These are phyloP conservation scores for Senna siamea DNA, from an alignment of 306 rosid species.

Conservation along the genomic window DNA sequence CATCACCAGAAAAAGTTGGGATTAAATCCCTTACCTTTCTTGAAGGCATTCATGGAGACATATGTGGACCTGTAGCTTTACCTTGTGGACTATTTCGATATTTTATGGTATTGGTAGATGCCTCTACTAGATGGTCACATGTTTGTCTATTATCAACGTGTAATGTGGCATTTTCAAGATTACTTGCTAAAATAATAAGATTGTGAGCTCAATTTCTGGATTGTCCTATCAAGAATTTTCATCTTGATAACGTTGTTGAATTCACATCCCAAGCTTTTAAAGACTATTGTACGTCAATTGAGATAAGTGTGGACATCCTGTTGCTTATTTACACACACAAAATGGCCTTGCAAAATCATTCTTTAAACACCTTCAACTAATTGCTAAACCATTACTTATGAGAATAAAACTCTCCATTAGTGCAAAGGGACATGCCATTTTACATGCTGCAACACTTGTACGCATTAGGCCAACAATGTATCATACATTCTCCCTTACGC, in stretches of 20 bases:
- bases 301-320: neutral
- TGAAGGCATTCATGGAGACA: too few species aligned
- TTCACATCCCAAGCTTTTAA: neutral
- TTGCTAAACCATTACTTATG: neutral
- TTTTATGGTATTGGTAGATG: too few species aligned
- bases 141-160: too few species aligned
- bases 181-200: too few species aligned
- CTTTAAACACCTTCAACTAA: neutral
- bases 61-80: too few species aligned
- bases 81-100: too few species aligned
- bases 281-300: neutral
- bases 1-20: too few species aligned
- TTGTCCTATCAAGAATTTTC: neutral
- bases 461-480: neutral
- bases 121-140: neutral
- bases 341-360: neutral
- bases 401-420: neutral
- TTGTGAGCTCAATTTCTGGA: too few species aligned
- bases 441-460: neutral
- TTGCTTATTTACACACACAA: neutral
- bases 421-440: neutral
- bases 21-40: too few species aligned
- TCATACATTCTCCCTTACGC: neutral
- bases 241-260: neutral
- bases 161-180: too few species aligned